Conservation (phyloP, 2,329 filamentous ascomycete genomes). For the Arthrinium phaeospermum region DNA sequence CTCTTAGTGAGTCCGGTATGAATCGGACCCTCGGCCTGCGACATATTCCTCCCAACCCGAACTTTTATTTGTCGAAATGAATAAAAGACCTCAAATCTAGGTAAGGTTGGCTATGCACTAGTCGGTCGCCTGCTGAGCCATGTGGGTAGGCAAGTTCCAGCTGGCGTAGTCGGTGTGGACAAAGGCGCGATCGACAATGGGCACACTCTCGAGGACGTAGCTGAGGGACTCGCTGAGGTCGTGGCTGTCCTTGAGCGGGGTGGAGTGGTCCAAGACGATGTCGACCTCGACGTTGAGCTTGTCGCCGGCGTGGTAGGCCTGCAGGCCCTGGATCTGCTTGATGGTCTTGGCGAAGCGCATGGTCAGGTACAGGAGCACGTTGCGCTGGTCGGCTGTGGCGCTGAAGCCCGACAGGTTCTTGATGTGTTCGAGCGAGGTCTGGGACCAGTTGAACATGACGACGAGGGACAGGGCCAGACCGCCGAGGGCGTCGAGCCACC, state of each 20-base stretch:
- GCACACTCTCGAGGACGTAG: conserved; percentile 84
- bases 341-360: conserved; percentile 94
- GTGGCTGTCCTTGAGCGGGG: conserved; percentile 78
- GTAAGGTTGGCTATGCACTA: not conserved
- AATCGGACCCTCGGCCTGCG: no score
- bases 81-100: not conserved
- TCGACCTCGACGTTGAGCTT: conserved; percentile 86
- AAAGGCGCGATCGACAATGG: conserved; percentile 76
- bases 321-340: conserved; percentile 81
- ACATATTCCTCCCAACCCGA: not conserved
- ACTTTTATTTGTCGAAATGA: not conserved
- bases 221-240: conserved; percentile 72
- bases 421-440: conserved; percentile 77
- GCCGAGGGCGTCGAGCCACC: conserved; percentile 84
- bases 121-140: conserved; percentile 47
- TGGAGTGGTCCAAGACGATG: conserved; percentile 79
- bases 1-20: no score
- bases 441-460: conserved; percentile 81
- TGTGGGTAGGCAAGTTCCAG: conserved; percentile 66
- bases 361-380: conserved; percentile 77
- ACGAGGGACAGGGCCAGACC: conserved; percentile 79
- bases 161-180: conserved; percentile 70
- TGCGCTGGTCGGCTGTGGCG: conserved; percentile 55
- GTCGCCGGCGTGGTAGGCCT: conserved; percentile 85
- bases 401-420: conserved; percentile 81